phyloP scores from a whole-genome alignment of 495 filamentous ascomycete genomes.

The Bacidia gigantensis region DNA sequence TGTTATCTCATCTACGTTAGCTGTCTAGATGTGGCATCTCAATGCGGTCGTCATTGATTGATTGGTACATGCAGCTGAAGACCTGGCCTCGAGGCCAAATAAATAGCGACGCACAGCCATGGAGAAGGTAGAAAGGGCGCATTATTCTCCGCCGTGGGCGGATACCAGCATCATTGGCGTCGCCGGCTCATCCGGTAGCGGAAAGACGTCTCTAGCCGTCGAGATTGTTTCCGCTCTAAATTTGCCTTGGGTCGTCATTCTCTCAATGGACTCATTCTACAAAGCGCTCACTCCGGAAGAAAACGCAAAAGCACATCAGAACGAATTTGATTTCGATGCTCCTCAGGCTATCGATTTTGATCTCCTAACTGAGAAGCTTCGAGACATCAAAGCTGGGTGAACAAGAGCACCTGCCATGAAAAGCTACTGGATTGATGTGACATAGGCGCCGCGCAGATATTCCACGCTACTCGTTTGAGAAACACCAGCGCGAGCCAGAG shows the following conservation, averaged over 20 bases:
- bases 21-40: neutral
- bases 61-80: too few relatives aligned
- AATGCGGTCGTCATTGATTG: too few relatives aligned
- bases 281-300: conserved; percentile 66
- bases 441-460: conserved; percentile 80
- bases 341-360: conserved; percentile 95
- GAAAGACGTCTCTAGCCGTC: conserved; percentile 89
- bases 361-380: conserved; percentile 61
- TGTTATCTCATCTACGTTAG: too few relatives aligned
- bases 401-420: neutral
- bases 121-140: conserved; percentile 30
- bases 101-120: neutral
- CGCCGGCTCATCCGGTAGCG: conserved; percentile 89
- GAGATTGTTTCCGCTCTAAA: conserved; percentile 82
- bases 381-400: conserved; percentile 74
- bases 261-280: conserved; percentile 98
- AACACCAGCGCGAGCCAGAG: conserved; percentile 65
- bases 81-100: too few relatives aligned
- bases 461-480: conserved; percentile 87
- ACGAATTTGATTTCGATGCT: conserved; percentile 92
- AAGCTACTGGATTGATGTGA: neutral
- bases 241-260: conserved; percentile 92
- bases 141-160: conserved; percentile 89
- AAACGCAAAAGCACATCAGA: conserved; percentile 61
- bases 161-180: conserved; percentile 90